Percentiles rank a stretch among this genome's conserved stretches.
Conservation (phyloP, 805 yeast species). For the Cyberlindnera samutprakarnensis region DNA sequence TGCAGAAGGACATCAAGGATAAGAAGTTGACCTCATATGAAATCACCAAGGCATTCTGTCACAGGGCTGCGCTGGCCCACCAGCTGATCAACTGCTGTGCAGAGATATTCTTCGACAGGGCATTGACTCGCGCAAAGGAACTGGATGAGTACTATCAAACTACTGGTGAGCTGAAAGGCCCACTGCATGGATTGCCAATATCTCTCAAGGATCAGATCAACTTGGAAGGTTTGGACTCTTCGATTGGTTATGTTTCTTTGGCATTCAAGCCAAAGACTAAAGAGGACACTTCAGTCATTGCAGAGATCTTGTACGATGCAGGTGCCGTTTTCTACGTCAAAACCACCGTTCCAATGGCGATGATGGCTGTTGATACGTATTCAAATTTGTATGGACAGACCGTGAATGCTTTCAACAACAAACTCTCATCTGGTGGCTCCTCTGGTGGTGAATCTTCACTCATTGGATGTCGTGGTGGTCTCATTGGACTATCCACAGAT, state of each 20-base stretch:
- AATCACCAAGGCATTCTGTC: constrained; percentile 5
- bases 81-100: constrained; percentile 34
- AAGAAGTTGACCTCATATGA: constrained; percentile 8
- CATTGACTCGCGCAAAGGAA: constrained; percentile 43
- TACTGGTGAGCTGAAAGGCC: constrained; percentile 48
- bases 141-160: constrained; percentile 42
- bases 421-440: constrained; percentile 43
- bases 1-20: constrained; percentile 3
- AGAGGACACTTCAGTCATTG: constrained; percentile 28
- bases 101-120: constrained; percentile 42
- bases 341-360: constrained; percentile 44
- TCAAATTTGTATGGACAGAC: constrained; percentile 39
- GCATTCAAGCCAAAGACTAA: constrained; percentile 43
- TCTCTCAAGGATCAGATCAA: constrained; percentile 41
- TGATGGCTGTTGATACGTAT: constrained; percentile 40
- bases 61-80: constrained; percentile 31
- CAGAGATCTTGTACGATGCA: constrained; percentile 28
- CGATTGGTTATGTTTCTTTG: constrained; percentile 40
- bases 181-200: constrained; percentile 61
- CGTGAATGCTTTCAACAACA: constrained; percentile 33
- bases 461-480: constrained; percentile 33
- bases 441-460: constrained; percentile 48
- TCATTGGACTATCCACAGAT: constrained; percentile 48
- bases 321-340: constrained; percentile 51
- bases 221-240: constrained; percentile 40